Evolutionary conservation across 306 rosid species (phyloP), one percentile per base, ranked within the genome.

Genomic region (cucumber (Cucumis sativus)): DNA sequence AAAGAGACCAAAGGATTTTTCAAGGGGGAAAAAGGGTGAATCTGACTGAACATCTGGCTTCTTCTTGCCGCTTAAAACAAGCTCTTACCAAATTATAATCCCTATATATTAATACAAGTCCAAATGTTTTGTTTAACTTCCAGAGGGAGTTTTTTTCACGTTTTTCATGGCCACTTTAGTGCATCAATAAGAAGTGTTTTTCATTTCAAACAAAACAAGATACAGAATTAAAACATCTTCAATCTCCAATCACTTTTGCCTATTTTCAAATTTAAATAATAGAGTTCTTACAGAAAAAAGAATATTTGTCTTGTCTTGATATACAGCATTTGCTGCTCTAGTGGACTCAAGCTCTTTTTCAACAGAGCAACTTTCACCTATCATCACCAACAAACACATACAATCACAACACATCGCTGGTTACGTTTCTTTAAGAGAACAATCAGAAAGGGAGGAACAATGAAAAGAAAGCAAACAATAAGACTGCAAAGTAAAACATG

Each of bases 291-390:
- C 98, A 87, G 98, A 95, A 84, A 95, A 95, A 78, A 95, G 88
- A 84, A 87, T 95, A 84, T 89, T 95, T 79, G 96, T 95, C 89
- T 95, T 95, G 88, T 95, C 98, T 89, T 95, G 98, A 85, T 92
- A 95, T 66, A 95, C 98, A 45, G 92, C 97, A 79, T 90, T 95
- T 84, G 88, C 81, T 76, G 96, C 84, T 75, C 86, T 85, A 35
- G 93, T 92, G 54, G 88, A 83, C 78, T 86, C 82, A 10, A 90
- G 93, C 87, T 92, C 98, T 79, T 95, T 95, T 82, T 86, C 98
- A 79, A 95, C 97, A 21, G 98, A 95, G 86, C 89, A 88, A 84
- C 98, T 95, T 87, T 95, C 98, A 83, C 98, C 98, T 94, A 74
- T 65, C 84, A 82, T 80, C 80, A 81, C 66, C 63, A 74, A 25